phyloP scores from a whole-genome alignment of 2,329 filamentous ascomycete species.

The Diaporthe sp. region DNA sequence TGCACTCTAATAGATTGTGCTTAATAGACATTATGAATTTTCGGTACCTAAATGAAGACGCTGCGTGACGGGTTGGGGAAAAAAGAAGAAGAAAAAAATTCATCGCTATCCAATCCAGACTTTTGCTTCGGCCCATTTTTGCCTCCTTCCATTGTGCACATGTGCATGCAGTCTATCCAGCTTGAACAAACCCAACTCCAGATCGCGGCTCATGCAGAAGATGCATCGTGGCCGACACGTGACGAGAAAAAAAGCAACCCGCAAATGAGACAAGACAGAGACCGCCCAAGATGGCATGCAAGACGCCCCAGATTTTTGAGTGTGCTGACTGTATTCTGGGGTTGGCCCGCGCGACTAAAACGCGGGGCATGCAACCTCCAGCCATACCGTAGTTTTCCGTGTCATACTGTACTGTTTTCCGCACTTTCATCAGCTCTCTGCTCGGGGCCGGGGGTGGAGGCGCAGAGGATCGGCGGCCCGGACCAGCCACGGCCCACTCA shows the following conservation, averaged over 20 bases:
- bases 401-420: not conserved
- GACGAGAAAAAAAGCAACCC: not conserved
- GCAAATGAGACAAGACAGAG: not conserved
- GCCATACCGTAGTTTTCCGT: not conserved
- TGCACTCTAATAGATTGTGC: not conserved
- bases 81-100: not conserved
- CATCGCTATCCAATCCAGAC: not conserved
- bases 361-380: not conserved
- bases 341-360: not conserved
- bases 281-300: not conserved
- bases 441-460: not conserved
- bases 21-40: conserved; percentile 27
- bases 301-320: not conserved
- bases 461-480: conserved; percentile 16
- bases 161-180: conserved; percentile 15
- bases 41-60: conserved; percentile 8
- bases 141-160: not conserved
- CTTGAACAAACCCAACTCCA: conserved; percentile 8
- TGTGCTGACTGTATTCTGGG: conserved; percentile 5
- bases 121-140: conserved; percentile 22
- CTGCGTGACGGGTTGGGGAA: not conserved
- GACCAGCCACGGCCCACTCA: conserved; percentile 20
- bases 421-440: not conserved
- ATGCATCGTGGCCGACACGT: not conserved
- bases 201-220: conserved; percentile 4